Conservation (phyloP, 441 rosid species). For the Erodium chrysanthum region DNA sequence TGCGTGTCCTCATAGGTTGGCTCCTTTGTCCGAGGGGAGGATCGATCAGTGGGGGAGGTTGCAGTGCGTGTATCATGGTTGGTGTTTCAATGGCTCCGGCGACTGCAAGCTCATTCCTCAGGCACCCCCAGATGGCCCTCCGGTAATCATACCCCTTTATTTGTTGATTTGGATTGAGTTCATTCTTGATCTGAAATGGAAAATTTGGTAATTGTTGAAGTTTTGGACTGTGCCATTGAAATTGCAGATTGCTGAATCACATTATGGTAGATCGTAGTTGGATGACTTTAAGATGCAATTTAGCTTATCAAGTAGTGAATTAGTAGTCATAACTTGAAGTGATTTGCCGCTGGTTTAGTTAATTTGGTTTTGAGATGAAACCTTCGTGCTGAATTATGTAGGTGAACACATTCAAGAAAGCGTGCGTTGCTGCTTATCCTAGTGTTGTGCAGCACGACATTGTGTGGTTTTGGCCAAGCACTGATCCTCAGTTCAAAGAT, state of each 20-base stretch:
- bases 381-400: constrained; percentile 18
- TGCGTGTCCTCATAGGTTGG: constrained; percentile 73
- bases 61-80: constrained; percentile 81
- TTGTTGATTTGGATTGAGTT: no score
- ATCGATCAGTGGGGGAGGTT: constrained; percentile 86
- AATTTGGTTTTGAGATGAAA: no score
- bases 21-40: constrained; percentile 82
- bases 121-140: constrained; percentile 74
- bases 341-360: no score
- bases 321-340: no score
- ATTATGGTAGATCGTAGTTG: no score
- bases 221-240: no score
- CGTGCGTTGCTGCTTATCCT: constrained; percentile 71
- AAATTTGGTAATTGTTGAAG: no score
- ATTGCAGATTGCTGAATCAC: no score
- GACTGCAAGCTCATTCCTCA: constrained; percentile 78
- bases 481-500: constrained; percentile 60
- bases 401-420: constrained; percentile 69
- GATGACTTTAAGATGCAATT: no score
- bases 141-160: constrained; percentile 28
- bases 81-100: constrained; percentile 78
- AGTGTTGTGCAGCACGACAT: constrained; percentile 59
- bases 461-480: constrained; percentile 86
- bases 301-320: no score
- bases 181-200: no score